Conservation (phyloP, 805 yeast genomes). For the Cyberlindnera xylosilytica region DNA sequence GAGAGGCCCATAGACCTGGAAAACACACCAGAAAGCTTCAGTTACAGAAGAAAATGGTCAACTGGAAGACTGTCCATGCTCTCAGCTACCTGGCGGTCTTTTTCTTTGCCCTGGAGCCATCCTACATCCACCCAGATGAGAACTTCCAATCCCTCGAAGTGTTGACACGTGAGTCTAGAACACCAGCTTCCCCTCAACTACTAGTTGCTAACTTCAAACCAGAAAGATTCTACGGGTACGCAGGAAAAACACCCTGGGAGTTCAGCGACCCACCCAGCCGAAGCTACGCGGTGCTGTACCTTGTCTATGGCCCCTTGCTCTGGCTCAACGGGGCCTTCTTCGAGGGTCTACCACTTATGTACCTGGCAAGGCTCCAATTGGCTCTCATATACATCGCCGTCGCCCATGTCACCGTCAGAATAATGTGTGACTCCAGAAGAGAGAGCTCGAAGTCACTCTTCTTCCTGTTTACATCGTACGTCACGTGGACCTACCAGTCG, state of each 20-base stretch:
- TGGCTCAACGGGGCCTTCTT: slow-evolving; percentile 32
- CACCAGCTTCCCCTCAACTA: not conserved
- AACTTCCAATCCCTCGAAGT: slow-evolving; percentile 91
- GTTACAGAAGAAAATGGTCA: slow-evolving; percentile 6
- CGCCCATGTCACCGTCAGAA: slow-evolving; percentile 37
- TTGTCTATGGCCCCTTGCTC: slow-evolving; percentile 67
- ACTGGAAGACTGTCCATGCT: slow-evolving; percentile 23
- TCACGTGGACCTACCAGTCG: slow-evolving; percentile 75
- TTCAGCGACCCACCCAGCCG: slow-evolving; percentile 61
- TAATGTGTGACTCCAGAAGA: slow-evolving; percentile 45
- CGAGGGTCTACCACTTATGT: slow-evolving; percentile 50
- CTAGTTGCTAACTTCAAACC: not conserved
- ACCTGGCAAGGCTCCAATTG: slow-evolving; percentile 49
- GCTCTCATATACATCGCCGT: slow-evolving; percentile 35
- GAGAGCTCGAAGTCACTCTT: slow-evolving; percentile 40
- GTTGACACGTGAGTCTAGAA: slow-evolving; percentile 37
- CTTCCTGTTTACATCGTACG: slow-evolving; percentile 54
- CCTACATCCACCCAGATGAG: slow-evolving; percentile 97
- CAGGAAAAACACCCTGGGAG: slow-evolving; percentile 75
- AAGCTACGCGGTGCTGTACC: slow-evolving; percentile 64
- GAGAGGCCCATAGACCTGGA: too few species aligned
- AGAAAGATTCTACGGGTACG: slow-evolving; percentile 39
- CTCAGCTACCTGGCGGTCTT: slow-evolving; percentile 32
- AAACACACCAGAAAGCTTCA: too few species aligned
- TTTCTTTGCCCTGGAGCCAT: slow-evolving; percentile 59